phyloP scores from a whole-genome alignment of 352 stramenopile genomes.

The Blastocystis sp. region DNA sequence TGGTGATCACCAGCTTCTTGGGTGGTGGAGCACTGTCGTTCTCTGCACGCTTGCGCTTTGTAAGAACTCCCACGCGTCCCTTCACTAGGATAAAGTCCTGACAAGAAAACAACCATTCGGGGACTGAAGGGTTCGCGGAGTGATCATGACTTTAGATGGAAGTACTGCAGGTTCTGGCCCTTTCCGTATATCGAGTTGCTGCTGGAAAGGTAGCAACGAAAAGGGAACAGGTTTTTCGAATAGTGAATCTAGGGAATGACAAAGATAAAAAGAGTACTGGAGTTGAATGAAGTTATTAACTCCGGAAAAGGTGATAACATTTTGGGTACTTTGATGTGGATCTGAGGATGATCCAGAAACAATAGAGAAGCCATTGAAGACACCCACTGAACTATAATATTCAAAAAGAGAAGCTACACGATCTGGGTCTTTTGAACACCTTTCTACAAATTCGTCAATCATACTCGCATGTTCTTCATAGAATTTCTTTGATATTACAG shows the following conservation, averaged over 20 bases:
- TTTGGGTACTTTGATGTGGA: background rate
- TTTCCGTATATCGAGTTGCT: background rate
- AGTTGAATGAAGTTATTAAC: background rate
- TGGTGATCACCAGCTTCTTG: background rate
- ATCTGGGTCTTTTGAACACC: background rate
- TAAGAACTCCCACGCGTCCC: background rate
- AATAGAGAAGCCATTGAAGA: background rate
- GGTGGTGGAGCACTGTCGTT: background rate
- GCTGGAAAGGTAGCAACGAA: background rate
- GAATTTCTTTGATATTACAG: background rate
- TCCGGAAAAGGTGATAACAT: background rate
- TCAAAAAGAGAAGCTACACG: background rate
- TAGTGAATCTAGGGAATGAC: background rate
- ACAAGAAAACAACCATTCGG: background rate
- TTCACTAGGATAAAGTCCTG: background rate
- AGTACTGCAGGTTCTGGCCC: background rate
- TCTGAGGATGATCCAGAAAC: background rate
- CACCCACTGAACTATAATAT: background rate
- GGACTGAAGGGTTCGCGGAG: background rate
- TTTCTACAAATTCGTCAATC: constrained; percentile 4
- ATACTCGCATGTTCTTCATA: background rate
- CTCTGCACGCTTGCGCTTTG: background rate
- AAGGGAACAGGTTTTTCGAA: background rate
- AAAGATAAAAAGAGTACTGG: background rate
- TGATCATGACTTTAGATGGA: background rate